Percentiles rank a stretch among this genome's conserved stretches.
These are phyloP conservation scores for Nidularia sp. DNA, from an alignment of 768 basidiomycete genomes.

Conservation along the genomic window DNA sequence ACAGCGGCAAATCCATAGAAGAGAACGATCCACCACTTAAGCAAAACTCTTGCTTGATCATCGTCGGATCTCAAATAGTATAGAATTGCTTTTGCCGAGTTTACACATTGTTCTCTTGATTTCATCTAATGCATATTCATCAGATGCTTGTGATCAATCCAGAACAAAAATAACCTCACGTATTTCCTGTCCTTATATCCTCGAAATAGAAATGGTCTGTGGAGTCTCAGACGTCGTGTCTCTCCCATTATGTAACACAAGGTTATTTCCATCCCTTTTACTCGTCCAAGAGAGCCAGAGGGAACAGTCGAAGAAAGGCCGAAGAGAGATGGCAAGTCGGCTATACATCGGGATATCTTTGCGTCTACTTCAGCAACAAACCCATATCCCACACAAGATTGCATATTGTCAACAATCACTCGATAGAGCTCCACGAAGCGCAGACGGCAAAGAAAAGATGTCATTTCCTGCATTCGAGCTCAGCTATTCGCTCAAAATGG, in stretches of 20 bases:
- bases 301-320: neutral
- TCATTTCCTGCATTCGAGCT: conserved; percentile 13
- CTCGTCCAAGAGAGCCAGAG: neutral
- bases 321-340: conserved; percentile 11
- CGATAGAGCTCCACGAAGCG: conserved; percentile 17
- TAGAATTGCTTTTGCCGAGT: conserved; percentile 15
- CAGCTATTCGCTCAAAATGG: neutral
- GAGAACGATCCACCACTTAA: conserved; percentile 18
- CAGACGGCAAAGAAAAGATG: conserved; percentile 13
- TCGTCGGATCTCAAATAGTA: conserved; percentile 12
- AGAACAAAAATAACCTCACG: conserved; percentile 6
- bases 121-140: conserved; percentile 7
- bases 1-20: conserved; percentile 20
- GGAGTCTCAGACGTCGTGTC: conserved; percentile 14
- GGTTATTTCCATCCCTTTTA: conserved; percentile 13
- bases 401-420: conserved; percentile 17
- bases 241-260: conserved; percentile 20
- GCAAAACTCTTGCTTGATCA: conserved; percentile 13
- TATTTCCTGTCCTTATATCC: conserved; percentile 17
- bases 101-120: conserved; percentile 18
- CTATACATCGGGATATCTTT: conserved; percentile 10
- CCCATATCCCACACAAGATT: conserved; percentile 15
- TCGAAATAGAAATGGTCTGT: conserved; percentile 18
- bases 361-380: conserved; percentile 15
- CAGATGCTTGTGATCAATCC: neutral